A percentile compares a stretch with the other conserved stretches of the same genome.
Evolutionary conservation across 306 rosid genomes (phyloP).

Genomic region (Nissolia schottii): DNA sequence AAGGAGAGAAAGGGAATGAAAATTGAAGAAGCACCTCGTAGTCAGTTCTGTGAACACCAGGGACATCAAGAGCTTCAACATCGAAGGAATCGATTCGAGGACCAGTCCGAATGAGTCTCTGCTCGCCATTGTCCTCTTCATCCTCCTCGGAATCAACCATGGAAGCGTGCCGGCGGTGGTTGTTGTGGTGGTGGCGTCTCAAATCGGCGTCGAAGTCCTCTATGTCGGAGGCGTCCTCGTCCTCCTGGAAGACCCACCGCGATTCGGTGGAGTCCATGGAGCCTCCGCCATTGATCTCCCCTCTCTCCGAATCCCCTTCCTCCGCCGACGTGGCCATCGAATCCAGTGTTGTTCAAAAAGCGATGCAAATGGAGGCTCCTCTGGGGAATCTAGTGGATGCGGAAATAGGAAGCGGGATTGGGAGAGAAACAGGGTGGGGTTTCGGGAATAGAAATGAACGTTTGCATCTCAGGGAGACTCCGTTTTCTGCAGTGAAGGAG

Average conservation of each 20-base stretch:
- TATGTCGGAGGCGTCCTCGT: conserved; percentile 33
- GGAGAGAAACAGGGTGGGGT: no score
- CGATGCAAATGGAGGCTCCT: not conserved
- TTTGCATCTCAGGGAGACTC: not conserved
- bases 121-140: conserved; percentile 79
- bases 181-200: not conserved
- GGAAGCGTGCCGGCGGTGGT: not conserved
- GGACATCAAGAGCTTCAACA: conserved; percentile 96
- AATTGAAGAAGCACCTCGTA: conserved; percentile 49
- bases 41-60: conserved; percentile 67
- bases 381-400: not conserved
- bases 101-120: conserved; percentile 86
- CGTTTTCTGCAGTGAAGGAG: not conserved
- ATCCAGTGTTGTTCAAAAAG: not conserved
- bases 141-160: conserved; percentile 75
- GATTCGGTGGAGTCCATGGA: conserved; percentile 46
- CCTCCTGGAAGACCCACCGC: conserved; percentile 45
- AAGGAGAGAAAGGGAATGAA: not conserved
- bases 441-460: not conserved
- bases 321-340: conserved; percentile 22
- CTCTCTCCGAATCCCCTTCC: conserved; percentile 24
- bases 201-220: conserved; percentile 30
- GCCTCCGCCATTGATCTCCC: conserved; percentile 33
- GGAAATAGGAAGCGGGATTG: not conserved
- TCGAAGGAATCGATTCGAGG: conserved; percentile 95